These are phyloP conservation scores for Chamaecyparis obtusa DNA, from an alignment of 75 land plant species.

Conservation along the genomic window DNA sequence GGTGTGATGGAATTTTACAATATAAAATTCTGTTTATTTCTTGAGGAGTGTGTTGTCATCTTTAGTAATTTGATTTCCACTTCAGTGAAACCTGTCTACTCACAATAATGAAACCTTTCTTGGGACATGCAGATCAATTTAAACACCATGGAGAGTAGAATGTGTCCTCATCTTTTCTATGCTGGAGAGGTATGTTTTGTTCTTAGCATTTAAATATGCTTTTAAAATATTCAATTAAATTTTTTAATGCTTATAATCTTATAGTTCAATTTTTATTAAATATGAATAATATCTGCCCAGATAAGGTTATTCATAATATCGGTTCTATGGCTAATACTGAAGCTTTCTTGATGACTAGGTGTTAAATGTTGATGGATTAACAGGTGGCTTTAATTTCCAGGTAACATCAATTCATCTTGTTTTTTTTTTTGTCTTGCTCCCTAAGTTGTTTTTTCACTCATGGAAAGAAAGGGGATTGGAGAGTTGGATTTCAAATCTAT, in stretches of 20 bases:
- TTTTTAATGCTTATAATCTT: conserved; percentile 1
- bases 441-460: neutral
- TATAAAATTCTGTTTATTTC: neutral
- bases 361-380: conserved; percentile 88
- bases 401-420: conserved; percentile 30
- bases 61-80: neutral
- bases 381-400: conserved; percentile 97
- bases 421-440: neutral
- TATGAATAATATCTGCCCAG: neutral
- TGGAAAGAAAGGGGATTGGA: neutral
- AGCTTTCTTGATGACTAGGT: conserved; percentile 36
- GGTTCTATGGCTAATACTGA: neutral
- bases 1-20: neutral
- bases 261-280: neutral
- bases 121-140: conserved; percentile 60
- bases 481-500: neutral
- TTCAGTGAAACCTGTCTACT: neutral
- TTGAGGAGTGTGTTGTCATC: neutral
- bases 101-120: neutral
- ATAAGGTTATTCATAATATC: neutral
- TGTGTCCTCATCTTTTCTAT: conserved; percentile 58
- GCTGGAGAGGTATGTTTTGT: conserved; percentile 82
- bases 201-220: neutral
- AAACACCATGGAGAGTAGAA: conserved; percentile 89
- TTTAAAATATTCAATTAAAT: neutral